Evolutionary conservation across 495 filamentous ascomycete genomes (phyloP).

Genomic region (Penicillium paxilli): DNA sequence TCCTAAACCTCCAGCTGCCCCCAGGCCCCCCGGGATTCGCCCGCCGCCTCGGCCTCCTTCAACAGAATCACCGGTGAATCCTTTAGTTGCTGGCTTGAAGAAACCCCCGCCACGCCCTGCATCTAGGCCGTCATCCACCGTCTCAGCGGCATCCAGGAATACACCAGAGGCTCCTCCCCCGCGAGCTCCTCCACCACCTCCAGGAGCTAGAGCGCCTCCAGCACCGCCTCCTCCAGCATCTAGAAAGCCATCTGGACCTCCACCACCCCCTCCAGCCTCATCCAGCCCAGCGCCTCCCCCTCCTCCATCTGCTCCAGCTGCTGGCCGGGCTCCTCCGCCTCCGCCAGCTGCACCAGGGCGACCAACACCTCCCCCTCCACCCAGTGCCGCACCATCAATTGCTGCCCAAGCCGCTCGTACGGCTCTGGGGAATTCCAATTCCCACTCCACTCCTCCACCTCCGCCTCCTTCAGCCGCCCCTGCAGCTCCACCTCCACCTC

Average conservation of each 20-base stretch:
- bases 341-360: constrained; percentile 44
- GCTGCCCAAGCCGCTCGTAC: constrained; percentile 45
- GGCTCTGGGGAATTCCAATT: constrained; percentile 18
- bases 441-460: constrained; percentile 37
- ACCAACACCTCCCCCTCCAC: constrained; percentile 39
- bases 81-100: constrained; percentile 59
- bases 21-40: constrained; percentile 59
- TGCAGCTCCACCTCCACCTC: constrained; percentile 41
- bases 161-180: constrained; percentile 33
- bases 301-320: constrained; percentile 37
- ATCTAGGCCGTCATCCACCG: constrained; percentile 42
- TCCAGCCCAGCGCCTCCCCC: constrained; percentile 45
- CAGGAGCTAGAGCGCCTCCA: constrained; percentile 39
- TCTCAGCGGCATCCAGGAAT: constrained; percentile 47
- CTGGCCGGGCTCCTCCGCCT: constrained; percentile 48
- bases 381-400: constrained; percentile 36
- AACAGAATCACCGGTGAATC: constrained; percentile 55
- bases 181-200: constrained; percentile 13
- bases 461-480: constrained; percentile 54
- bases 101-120: constrained; percentile 52
- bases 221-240: constrained; percentile 54
- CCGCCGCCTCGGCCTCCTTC: constrained; percentile 54
- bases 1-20: constrained; percentile 61
- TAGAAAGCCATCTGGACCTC: constrained; percentile 62
- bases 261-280: constrained; percentile 37